phyloP scores from a whole-genome alignment of 768 basidiomycete genomes.

The Peribolospora kevripleyi region DNA sequence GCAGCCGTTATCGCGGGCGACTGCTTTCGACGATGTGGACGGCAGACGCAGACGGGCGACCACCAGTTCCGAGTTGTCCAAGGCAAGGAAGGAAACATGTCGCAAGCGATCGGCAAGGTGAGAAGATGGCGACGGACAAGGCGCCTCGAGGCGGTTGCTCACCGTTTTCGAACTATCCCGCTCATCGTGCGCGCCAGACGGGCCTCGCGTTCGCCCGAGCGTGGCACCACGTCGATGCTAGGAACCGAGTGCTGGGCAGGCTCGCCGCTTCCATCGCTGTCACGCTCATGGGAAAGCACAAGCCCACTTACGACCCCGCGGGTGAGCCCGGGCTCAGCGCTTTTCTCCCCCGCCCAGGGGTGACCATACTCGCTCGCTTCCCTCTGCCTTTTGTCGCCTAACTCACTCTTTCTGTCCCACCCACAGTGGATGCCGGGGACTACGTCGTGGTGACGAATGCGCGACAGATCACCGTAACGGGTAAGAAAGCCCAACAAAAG shows the following conservation, averaged over 20 bases:
- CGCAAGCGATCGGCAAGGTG: constrained; percentile 9
- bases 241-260: constrained; percentile 77
- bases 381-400: not conserved
- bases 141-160: not conserved
- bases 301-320: constrained; percentile 81
- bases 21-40: too few species aligned
- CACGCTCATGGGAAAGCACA: constrained; percentile 97
- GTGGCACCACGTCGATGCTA: constrained; percentile 87
- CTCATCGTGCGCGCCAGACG: constrained; percentile 31
- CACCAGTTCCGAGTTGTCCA: too few species aligned
- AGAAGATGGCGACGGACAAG: not conserved
- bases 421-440: constrained; percentile 80
- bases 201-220: constrained; percentile 79
- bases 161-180: not conserved
- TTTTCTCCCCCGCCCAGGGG: not conserved
- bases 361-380: not conserved
- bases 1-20: too few species aligned
- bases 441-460: constrained; percentile 91
- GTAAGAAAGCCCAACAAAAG: constrained; percentile 65
- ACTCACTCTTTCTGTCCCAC: not conserved
- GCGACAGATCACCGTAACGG: constrained; percentile 56
- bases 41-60: too few species aligned
- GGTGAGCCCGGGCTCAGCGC: constrained; percentile 27
- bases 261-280: constrained; percentile 80
- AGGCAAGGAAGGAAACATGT: constrained; percentile 1